A percentile compares a stretch with the other conserved stretches of the same genome.
These are phyloP conservation scores for Kwoniella sp. DNA, from an alignment of 768 basidiomycete genomes.

Conservation along the genomic window DNA sequence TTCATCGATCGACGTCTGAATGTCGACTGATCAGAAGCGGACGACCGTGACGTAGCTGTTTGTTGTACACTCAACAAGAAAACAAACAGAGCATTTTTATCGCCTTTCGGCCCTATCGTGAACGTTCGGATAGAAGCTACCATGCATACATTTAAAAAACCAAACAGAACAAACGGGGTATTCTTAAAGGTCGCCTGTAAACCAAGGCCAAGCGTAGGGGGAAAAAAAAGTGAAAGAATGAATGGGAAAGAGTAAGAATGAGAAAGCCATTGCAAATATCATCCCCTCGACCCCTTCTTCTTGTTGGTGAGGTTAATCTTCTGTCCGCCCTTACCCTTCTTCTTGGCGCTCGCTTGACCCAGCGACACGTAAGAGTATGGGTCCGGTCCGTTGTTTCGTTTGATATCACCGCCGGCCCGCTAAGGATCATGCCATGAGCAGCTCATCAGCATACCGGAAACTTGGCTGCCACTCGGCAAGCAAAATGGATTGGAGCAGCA, in stretches of 20 bases:
- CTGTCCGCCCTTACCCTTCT: slow-evolving; percentile 55
- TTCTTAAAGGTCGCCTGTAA: too few species aligned
- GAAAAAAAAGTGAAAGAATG: background rate
- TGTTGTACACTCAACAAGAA: too few species aligned
- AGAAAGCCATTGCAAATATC: background rate
- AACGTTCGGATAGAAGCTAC: too few species aligned
- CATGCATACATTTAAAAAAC: too few species aligned
- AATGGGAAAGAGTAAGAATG: too few species aligned
- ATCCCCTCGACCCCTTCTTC: slow-evolving; percentile 53
- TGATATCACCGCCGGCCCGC: slow-evolving; percentile 94
- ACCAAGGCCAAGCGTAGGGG: background rate
- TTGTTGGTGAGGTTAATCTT: slow-evolving; percentile 53
- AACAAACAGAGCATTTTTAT: too few species aligned
- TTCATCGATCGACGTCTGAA: too few species aligned
- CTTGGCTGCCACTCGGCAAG: too few species aligned
- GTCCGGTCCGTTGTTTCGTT: slow-evolving; percentile 75
- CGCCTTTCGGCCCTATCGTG: too few species aligned
- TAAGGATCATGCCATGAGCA: slow-evolving; percentile 56
- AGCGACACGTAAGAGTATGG: slow-evolving; percentile 91
- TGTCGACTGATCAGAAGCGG: too few species aligned
- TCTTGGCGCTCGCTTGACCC: slow-evolving; percentile 69
- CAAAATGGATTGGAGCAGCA: background rate
- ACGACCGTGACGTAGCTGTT: too few species aligned
- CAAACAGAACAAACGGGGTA: too few species aligned
- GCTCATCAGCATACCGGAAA: background rate